Base-by-base conservation (phyloP, 768 basidiomycete genomes). In the Pulveroboletus sp. region DNA sequence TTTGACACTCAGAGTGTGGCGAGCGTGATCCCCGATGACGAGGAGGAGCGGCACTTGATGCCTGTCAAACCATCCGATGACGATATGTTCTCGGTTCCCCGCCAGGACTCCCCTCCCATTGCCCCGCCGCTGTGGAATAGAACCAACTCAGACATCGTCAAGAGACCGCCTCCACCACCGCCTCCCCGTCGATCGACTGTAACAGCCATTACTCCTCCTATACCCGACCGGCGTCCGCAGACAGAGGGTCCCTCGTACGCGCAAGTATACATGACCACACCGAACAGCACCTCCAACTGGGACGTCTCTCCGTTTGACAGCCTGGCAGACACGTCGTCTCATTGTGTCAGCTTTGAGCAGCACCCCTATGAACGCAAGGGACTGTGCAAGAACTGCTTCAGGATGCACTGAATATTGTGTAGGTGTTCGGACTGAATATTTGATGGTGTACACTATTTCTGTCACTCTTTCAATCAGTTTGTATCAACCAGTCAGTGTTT, bases 241-340 rank as follows among this genome's bases (percentile, higher is more conserved):
- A 57, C 40, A 39, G 53, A 51, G 36, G 54, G 9, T 8, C 30
- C 30, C 49, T 47, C 60, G 49, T 46, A 58, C 6, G 46, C 51
- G 35, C 59, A 62, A 15, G 50, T 61, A 33, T 62, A 62, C 43
- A 39, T 64, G 43, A 57, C 67, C 4, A 61, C 72, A 14, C 51
- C 63, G 15, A 71, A 65, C 46, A 63, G 64, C 45, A 30, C 42
- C 31, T 62, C 67, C 47, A 63, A 61, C 14, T 71, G 76, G 49
- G 75, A 80, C 50, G 66, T 70, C 32, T 84, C 83, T 41, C 83
- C 85, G 21, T 87, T 87, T 52, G 83, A 86, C 57, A 85, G 82
- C 58, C 71, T 76, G 35, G 69, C 71, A 28, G 82, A 86, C 54
- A 63, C 78, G 35, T 66, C 69, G 21, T 57, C 55, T 18, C 70